phyloP scores from a whole-genome alignment of 2,329 filamentous ascomycete species.

The Nothomitra cinnamomea region DNA sequence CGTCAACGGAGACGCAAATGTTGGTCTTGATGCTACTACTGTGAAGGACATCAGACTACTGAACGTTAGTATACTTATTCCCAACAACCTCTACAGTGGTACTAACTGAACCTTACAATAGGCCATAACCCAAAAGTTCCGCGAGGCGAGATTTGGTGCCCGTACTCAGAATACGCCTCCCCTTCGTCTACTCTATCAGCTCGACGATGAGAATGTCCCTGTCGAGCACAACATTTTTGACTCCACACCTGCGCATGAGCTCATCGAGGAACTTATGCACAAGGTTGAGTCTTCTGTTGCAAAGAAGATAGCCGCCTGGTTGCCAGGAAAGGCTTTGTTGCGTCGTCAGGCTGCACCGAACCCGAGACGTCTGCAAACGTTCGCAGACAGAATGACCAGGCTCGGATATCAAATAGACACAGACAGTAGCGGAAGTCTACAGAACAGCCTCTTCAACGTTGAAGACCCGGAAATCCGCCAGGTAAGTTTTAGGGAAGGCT shows the following conservation, averaged over 20 bases:
- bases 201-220: constrained; percentile 95
- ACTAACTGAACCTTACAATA: constrained; percentile 18
- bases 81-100: background rate
- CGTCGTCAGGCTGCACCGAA: constrained; percentile 77
- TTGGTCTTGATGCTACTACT: constrained; percentile 47
- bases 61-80: constrained; percentile 34
- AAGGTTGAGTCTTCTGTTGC: constrained; percentile 85
- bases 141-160: constrained; percentile 69
- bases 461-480: constrained; percentile 79
- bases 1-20: constrained; percentile 44
- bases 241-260: constrained; percentile 71
- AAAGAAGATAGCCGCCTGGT: constrained; percentile 57
- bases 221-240: constrained; percentile 95
- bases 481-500: constrained; percentile 21
- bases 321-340: constrained; percentile 85
- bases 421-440: constrained; percentile 73
- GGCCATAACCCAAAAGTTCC: constrained; percentile 75
- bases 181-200: constrained; percentile 75
- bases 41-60: constrained; percentile 67
- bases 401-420: constrained; percentile 83
- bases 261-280: constrained; percentile 89
- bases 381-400: constrained; percentile 82
- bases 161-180: constrained; percentile 66
- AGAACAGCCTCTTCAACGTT: constrained; percentile 89
- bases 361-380: constrained; percentile 71